Conservation (phyloP, 768 basidiomycete genomes). For the Mycena capillaripes region DNA sequence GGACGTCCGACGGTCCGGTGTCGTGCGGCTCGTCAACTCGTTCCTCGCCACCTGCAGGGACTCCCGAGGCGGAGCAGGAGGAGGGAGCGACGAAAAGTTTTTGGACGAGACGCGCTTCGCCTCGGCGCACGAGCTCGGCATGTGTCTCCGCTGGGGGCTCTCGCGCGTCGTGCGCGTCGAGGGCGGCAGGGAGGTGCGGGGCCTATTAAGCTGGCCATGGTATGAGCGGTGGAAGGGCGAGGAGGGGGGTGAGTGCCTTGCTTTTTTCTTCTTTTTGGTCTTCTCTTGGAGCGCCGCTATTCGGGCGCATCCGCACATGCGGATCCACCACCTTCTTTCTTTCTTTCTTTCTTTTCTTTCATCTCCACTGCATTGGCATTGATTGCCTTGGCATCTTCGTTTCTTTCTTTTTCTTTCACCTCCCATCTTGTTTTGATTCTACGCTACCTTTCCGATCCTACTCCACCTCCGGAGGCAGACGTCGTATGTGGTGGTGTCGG, state of each 20-base stretch:
- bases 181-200: slow-evolving; percentile 81
- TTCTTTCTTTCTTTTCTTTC: not conserved
- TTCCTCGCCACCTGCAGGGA: slow-evolving; percentile 78
- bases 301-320: too few relatives aligned
- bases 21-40: slow-evolving; percentile 70
- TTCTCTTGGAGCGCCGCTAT: slow-evolving; percentile 15
- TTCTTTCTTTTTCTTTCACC: not conserved
- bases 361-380: too few relatives aligned
- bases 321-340: too few relatives aligned
- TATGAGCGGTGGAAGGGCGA: slow-evolving; percentile 87
- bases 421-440: too few relatives aligned
- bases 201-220: slow-evolving; percentile 87
- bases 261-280: slow-evolving; percentile 38
- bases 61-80: slow-evolving; percentile 44
- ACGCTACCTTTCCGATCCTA: too few relatives aligned
- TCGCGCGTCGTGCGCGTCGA: slow-evolving; percentile 81
- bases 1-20: slow-evolving; percentile 66
- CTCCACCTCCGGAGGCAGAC: too few relatives aligned
- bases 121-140: slow-evolving; percentile 89
- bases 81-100: slow-evolving; percentile 72
- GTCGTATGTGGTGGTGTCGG: too few relatives aligned
- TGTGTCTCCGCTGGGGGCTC: slow-evolving; percentile 94
- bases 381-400: not conserved
- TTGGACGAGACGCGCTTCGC: slow-evolving; percentile 88
- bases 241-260: slow-evolving; percentile 83